Conservation (phyloP, 192 early-diverging fungal species). For the Entomortierella lignicola region DNA sequence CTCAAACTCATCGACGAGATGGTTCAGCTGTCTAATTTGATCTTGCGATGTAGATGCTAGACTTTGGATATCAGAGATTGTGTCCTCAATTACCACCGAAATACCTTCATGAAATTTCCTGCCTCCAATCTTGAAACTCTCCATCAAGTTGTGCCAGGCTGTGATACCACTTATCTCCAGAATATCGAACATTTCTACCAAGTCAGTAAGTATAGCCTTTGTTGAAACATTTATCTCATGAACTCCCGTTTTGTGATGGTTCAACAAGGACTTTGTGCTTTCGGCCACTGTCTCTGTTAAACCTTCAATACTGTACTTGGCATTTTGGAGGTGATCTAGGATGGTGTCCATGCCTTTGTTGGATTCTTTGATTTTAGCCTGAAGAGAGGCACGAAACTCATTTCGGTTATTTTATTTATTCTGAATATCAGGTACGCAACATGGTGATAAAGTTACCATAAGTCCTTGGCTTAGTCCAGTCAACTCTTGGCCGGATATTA, state of each 20-base stretch:
- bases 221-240: not conserved
- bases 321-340: not conserved
- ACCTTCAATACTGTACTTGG: not conserved
- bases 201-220: not conserved
- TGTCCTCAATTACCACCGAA: not conserved
- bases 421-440: not conserved
- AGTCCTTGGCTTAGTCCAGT: not conserved
- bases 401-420: not conserved
- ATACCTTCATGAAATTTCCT: not conserved
- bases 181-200: not conserved
- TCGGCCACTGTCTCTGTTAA: not conserved
- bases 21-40: conserved; percentile 14
- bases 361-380: conserved; percentile 11
- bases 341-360: not conserved
- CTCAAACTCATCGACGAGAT: conserved; percentile 8
- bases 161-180: not conserved
- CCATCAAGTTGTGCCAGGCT: conserved; percentile 3
- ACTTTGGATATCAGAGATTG: conserved; percentile 1
- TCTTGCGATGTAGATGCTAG: conserved; percentile 12
- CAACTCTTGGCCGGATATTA: not conserved
- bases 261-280: not conserved
- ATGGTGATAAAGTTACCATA: not conserved
- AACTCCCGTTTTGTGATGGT: not conserved
- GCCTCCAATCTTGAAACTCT: not conserved
- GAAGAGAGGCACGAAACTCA: not conserved